Base-by-base conservation (phyloP, 306 rosid species). In the Purshia tridentata region DNA sequence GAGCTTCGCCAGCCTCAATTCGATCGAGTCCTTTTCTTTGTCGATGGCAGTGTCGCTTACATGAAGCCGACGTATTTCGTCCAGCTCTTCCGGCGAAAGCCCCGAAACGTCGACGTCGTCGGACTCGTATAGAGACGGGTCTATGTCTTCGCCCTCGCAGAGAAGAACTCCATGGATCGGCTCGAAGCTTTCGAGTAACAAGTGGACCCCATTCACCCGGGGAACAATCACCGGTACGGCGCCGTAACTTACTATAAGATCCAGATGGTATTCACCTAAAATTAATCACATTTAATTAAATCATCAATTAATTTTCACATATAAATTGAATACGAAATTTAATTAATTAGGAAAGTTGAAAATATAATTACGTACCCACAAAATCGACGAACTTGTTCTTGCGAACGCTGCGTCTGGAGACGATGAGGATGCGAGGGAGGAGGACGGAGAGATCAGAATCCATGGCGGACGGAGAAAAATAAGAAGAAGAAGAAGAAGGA, bases 121-220 rank as follows among this genome's bases (percentile, higher is more conserved):
- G 42, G 82, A 69, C 9, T 87, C 89, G 44, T 93, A 93, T 46
- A 82, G 92, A 22, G 92, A 88, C 2, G 98, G 98, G 72, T 93
- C 98, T 11, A 93, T 93, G 74, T 91, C 98, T 72, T 93, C 98
- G 49, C 98, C 98, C 82, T 93, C 97, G 65, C 96, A 91, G 9
- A 93, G 94, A 40, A 93, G 92, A 14, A 91, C 98, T 13, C 98
- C 98, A 81, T 93, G 98, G 82, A 93, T 93, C 39, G 98, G 98
- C 77, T 91, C 97, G 63, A 93, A 93, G 77, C 98, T 93, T 35
- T 91, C 89, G 41, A 93, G 50, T 23, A 93, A 69, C 92, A 80
- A 83, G 35, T 91, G 92, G 16, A 91, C 88, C 60, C 98, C 98
- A 20, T 87, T 74, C 5, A 93, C 98, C 48, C 98, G 87, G 6